Conservation (phyloP, 176 grass and related monocot genomes). For the Musa itinerans region DNA sequence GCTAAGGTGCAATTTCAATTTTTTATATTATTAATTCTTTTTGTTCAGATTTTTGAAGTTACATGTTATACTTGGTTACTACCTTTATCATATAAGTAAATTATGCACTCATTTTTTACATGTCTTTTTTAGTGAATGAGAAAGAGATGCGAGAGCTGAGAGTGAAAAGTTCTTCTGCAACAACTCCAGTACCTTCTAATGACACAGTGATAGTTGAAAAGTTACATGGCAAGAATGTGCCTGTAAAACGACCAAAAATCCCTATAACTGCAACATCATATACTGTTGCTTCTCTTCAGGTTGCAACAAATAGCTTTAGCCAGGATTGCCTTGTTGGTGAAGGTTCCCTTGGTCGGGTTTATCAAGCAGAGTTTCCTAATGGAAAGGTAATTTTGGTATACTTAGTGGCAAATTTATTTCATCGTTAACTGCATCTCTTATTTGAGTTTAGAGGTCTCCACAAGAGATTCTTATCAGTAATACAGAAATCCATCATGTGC, state of each 20-base stretch:
- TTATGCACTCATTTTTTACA: conserved; percentile 9
- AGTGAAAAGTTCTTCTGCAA: conserved; percentile 34
- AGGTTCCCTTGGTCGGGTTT: conserved; percentile 76
- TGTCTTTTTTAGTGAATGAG: conserved; percentile 43
- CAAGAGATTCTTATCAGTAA: background rate
- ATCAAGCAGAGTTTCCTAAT: conserved; percentile 82
- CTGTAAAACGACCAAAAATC: conserved; percentile 54
- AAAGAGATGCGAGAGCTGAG: conserved; percentile 57
- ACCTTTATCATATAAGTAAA: background rate
- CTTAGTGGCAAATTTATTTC: background rate
- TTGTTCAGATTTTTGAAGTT: background rate
- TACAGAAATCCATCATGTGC: background rate
- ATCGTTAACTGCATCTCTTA: background rate
- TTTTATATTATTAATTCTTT: background rate
- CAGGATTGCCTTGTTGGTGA: conserved; percentile 71
- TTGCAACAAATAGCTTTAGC: conserved; percentile 73
- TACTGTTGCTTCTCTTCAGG: conserved; percentile 54
- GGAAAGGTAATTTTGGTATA: conserved; percentile 43
- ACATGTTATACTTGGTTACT: conserved; percentile 3
- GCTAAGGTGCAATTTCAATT: background rate
- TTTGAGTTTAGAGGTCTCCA: background rate
- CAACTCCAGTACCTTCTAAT: conserved; percentile 33
- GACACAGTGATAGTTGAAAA: conserved; percentile 65
- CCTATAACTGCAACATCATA: conserved; percentile 55
- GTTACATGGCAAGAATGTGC: conserved; percentile 49